Evolutionary conservation across 495 filamentous ascomycete genomes (phyloP).

Genomic region (Staphylotrichum longicolle): DNA sequence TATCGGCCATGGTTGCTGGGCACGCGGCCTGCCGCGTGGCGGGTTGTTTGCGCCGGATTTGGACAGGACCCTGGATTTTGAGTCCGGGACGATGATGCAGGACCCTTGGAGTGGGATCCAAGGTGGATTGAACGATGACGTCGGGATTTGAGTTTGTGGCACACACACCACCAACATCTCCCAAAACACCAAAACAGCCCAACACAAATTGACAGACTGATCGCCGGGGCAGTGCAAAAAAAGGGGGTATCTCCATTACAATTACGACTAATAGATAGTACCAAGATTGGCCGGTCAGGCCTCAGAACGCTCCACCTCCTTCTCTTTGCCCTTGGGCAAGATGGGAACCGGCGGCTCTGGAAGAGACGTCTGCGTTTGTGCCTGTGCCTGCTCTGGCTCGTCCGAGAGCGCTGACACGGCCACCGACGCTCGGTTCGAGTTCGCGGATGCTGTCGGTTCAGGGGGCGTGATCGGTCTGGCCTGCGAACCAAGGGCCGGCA

Average conservation of each 20-base stretch:
- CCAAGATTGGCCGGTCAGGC: background rate
- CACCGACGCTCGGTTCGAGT: conserved; percentile 8
- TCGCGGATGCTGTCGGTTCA: background rate
- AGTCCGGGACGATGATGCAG: no score
- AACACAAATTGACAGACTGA: no score
- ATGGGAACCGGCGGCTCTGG: background rate
- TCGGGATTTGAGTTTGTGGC: background rate
- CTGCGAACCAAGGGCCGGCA: background rate
- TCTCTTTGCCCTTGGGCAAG: conserved; percentile 17
- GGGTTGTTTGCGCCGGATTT: background rate
- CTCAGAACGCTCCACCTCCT: conserved; percentile 5
- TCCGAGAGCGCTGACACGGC: conserved; percentile 20
- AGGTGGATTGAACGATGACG: conserved; percentile 1
- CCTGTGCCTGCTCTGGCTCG: background rate
- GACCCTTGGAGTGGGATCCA: no score
- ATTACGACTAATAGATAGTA: conserved; percentile 8
- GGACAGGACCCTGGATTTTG: background rate
- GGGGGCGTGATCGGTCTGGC: conserved; percentile 9
- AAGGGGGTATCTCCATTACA: conserved; percentile 22
- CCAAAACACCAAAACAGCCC: no score
- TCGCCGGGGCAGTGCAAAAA: no score
- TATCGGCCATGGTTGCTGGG: background rate
- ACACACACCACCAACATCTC: no score
- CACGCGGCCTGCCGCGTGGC: background rate
- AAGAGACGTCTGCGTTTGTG: background rate